A percentile compares a stretch with the other conserved stretches of the same genome.
These are phyloP conservation scores for Seiridium cupressi DNA, from an alignment of 2,329 filamentous ascomycete genomes.

Conservation along the genomic window DNA sequence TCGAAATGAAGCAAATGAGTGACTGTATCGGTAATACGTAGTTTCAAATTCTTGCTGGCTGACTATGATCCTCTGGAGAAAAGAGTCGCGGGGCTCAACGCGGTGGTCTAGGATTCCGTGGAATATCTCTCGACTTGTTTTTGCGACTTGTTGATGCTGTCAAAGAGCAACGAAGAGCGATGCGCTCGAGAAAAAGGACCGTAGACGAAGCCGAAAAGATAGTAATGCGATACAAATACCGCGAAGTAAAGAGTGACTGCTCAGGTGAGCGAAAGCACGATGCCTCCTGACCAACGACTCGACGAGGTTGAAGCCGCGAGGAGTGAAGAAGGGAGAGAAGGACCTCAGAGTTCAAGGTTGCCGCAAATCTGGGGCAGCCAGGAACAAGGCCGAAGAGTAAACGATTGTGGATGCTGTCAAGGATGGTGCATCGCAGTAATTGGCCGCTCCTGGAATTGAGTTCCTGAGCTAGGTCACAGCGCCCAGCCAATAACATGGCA, in stretches of 20 bases:
- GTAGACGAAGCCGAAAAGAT: background rate
- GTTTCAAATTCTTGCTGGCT: background rate
- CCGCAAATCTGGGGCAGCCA: background rate
- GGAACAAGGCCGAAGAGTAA: background rate
- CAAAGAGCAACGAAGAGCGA: background rate
- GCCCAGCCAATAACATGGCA: background rate
- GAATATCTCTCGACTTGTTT: background rate
- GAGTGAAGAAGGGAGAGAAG: background rate
- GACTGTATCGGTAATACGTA: conserved; percentile 1
- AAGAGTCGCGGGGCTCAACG: background rate
- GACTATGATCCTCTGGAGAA: background rate
- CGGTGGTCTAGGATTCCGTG: background rate
- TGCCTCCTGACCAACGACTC: background rate
- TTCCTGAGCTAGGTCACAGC: background rate
- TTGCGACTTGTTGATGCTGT: background rate
- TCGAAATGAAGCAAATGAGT: conserved; percentile 15
- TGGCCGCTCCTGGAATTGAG: conserved; percentile 1
- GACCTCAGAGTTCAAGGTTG: background rate
- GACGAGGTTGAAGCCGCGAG: background rate
- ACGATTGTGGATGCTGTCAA: background rate
- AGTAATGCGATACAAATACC: background rate
- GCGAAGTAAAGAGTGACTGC: background rate
- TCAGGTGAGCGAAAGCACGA: background rate
- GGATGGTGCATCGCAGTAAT: background rate
- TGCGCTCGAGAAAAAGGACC: background rate